These are phyloP conservation scores for Trametes polyzona DNA, from an alignment of 1,284 basidiomycete species.

Conservation along the genomic window DNA sequence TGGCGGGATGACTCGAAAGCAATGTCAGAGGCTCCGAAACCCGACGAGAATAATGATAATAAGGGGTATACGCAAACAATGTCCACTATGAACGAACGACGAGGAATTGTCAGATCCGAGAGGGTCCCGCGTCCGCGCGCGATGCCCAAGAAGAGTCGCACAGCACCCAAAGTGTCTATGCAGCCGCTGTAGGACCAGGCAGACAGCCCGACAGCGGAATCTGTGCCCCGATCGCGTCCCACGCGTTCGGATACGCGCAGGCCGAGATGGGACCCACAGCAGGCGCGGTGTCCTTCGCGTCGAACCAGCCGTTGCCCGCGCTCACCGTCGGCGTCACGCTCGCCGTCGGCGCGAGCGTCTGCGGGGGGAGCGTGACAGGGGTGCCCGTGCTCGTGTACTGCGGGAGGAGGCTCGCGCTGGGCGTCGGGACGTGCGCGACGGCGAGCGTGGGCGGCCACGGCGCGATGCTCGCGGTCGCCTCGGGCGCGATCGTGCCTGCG, in stretches of 20 bases:
- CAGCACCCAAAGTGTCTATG: background rate
- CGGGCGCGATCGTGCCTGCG: conserved; percentile 60
- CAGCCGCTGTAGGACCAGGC: conserved; percentile 1
- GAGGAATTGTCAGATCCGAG: background rate
- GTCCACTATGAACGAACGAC: conserved; percentile 2
- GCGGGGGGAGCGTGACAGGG: conserved; percentile 60
- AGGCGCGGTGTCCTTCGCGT: conserved; percentile 56
- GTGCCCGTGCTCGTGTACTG: conserved; percentile 74
- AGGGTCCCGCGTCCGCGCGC: too few species aligned
- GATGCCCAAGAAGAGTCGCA: too few species aligned
- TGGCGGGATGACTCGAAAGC: too few species aligned
- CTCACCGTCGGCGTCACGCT: conserved; percentile 48
- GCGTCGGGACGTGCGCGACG: conserved; percentile 46
- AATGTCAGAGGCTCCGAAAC: background rate
- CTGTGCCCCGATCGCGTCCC: conserved; percentile 28
- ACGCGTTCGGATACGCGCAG: conserved; percentile 69
- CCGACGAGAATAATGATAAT: background rate
- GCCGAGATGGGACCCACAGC: conserved; percentile 61
- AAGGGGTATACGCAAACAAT: background rate
- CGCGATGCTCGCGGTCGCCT: conserved; percentile 48
- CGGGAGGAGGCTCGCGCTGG: conserved; percentile 50
- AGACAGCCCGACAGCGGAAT: conserved; percentile 29
- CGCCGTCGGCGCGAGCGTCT: conserved; percentile 54
- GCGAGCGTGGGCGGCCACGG: conserved; percentile 71
- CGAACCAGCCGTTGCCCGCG: conserved; percentile 75